Evolutionary conservation across 345 rosid species (phyloP).

Genomic region (Cardamine resedifolia): DNA sequence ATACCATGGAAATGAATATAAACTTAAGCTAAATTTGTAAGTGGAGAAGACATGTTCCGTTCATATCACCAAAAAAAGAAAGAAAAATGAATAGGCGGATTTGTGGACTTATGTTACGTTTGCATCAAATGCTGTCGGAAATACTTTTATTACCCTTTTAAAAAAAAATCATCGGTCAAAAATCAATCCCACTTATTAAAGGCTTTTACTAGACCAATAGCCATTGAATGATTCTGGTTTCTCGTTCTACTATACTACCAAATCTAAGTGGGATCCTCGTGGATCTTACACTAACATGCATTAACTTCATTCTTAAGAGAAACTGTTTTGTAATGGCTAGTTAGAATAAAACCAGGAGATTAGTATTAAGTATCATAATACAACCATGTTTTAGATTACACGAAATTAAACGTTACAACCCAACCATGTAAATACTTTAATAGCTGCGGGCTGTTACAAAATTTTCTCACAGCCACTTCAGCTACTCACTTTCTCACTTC

Average conservation of each 20-base stretch:
- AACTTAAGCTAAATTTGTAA: slow-evolving; percentile 23
- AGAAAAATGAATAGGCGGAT: slow-evolving; percentile 1
- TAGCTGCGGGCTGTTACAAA: slow-evolving; percentile 44
- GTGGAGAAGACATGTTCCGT: slow-evolving; percentile 36
- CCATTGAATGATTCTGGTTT: slow-evolving; percentile 32
- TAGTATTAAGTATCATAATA: slow-evolving; percentile 13
- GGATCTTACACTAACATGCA: slow-evolving; percentile 26
- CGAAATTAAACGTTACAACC: slow-evolving; percentile 33
- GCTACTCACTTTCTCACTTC: slow-evolving; percentile 19
- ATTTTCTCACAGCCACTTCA: slow-evolving; percentile 41
- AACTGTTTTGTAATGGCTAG: slow-evolving; percentile 7
- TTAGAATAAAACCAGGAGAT: not conserved
- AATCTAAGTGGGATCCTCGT: slow-evolving; percentile 38
- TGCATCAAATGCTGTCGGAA: slow-evolving; percentile 39
- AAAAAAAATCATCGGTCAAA: slow-evolving; percentile 21
- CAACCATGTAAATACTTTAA: slow-evolving; percentile 29
- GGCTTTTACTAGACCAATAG: slow-evolving; percentile 25
- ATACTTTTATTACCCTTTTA: not conserved
- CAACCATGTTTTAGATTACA: slow-evolving; percentile 27
- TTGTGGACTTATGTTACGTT: slow-evolving; percentile 28
- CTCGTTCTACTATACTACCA: slow-evolving; percentile 19
- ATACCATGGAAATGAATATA: not conserved
- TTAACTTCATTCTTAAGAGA: not conserved
- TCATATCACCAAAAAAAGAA: slow-evolving; percentile 25
- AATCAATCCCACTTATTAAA: slow-evolving; percentile 35